Evolutionary conservation across 768 basidiomycete species (phyloP), one percentile per base, ranked within the genome.

Genomic region (button mushroom (Agaricus bisporus)): DNA sequence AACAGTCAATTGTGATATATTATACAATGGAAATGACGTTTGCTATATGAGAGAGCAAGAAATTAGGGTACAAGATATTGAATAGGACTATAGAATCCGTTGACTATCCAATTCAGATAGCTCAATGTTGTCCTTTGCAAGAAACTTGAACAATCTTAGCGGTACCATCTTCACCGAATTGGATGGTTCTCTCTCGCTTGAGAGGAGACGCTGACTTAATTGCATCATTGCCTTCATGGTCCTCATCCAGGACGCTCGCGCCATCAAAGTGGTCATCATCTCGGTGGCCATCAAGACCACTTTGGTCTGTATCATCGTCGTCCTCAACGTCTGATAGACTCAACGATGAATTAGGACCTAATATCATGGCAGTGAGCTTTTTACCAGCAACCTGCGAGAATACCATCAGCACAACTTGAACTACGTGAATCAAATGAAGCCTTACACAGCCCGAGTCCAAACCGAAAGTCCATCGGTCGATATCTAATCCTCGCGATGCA

Each of bases 381-480:
- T 77, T 73, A 6, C 81, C 78, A 61, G 91, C 86, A 41, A 82
- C 72, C 76, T 82, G 28, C 36, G 36, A 29, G 20, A 43, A 35
- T 17, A 32, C 11, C 48, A 41, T 56, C 22, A 55, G 52, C 25
- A 39, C 12, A 39, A 39, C 4, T 12, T 12, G 15, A 15, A 37
- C 8, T 36, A 54, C 48, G 9, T 20, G 36, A 18, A 35, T 12
- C 26, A 20, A n/a, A 7, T 25, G 17, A 41, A 37, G 35, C 73
- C 84, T 65, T 64, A 92, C 88, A 63, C 93, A 95, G 10, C 90
- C 94, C 0, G 87, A 78, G 65, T 98, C 95, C 32, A 95, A 68
- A 1, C 95, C 95, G 56, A 93, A 70, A 2, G 85, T 81, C 86
- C 88, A 95, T 18, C 87, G 75, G 57, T 87, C 85, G 59, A 92